These are phyloP conservation scores for Chlamydomonas sphaeroides DNA, from an alignment of 139 green algal species.

Conservation along the genomic window DNA sequence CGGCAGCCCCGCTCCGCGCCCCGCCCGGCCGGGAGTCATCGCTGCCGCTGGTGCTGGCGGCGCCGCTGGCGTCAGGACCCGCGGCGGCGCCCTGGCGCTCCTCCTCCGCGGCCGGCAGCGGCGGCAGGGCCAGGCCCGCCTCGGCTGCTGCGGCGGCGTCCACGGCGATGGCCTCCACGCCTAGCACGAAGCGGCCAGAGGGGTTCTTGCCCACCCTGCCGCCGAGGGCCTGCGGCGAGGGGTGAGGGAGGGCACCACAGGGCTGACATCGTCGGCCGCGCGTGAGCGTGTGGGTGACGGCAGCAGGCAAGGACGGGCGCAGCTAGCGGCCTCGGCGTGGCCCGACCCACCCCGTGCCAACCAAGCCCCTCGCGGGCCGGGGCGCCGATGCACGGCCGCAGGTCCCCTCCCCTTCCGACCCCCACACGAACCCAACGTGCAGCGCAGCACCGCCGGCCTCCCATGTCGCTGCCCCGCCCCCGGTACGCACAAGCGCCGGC, in stretches of 20 bases:
- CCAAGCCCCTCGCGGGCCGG: too few relatives aligned
- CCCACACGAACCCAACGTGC: neutral
- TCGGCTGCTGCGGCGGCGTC: neutral
- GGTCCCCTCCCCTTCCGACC: neutral
- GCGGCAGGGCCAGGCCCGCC: neutral
- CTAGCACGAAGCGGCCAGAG: conserved; percentile 49
- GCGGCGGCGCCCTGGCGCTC: too few relatives aligned
- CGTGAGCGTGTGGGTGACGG: too few relatives aligned
- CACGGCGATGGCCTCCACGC: conserved; percentile 19
- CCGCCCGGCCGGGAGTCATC: too few relatives aligned
- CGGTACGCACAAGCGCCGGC: too few relatives aligned
- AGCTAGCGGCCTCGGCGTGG: too few relatives aligned
- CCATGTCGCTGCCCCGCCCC: too few relatives aligned
- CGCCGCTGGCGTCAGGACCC: neutral
- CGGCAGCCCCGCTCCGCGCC: too few relatives aligned
- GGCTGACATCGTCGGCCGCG: too few relatives aligned
- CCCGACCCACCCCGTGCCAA: too few relatives aligned
- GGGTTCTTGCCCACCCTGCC: conserved; percentile 62
- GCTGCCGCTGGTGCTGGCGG: neutral
- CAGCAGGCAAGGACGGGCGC: too few relatives aligned
- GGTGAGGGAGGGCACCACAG: neutral
- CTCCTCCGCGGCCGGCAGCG: neutral
- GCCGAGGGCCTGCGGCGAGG: conserved; percentile 48
- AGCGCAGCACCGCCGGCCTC: too few relatives aligned
- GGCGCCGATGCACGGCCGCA: neutral